Percentiles rank a stretch among this genome's conserved stretches.
phyloP scores from a whole-genome alignment of 164 flowering plant species.

The Protea cynaroides region DNA sequence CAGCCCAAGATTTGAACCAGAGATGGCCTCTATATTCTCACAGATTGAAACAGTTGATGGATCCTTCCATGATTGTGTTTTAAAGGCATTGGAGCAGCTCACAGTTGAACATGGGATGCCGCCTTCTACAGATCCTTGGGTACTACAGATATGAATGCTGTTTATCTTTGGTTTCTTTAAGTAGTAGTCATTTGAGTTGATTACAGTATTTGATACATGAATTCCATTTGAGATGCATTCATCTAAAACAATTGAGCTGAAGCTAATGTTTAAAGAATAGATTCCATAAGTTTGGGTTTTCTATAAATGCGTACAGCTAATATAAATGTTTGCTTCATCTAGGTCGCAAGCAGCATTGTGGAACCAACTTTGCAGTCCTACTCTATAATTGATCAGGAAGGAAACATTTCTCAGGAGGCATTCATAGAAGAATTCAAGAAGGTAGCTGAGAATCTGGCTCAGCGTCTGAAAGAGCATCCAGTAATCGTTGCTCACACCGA shows the following conservation, averaged over 20 bases:
- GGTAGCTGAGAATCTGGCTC: conserved; percentile 40
- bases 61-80: conserved; percentile 40
- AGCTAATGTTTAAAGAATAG: too few relatives aligned
- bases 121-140: conserved; percentile 86
- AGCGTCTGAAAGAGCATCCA: conserved; percentile 64
- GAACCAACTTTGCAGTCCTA: conserved; percentile 56
- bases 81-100: conserved; percentile 52
- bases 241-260: neutral
- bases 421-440: conserved; percentile 58
- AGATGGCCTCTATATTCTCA: conserved; percentile 50
- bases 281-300: too few relatives aligned
- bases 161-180: neutral
- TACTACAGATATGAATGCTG: conserved; percentile 18
- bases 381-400: conserved; percentile 14
- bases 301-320: too few relatives aligned
- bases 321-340: neutral
- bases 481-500: conserved; percentile 93
- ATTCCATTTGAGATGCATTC: too few relatives aligned
- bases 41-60: conserved; percentile 31
- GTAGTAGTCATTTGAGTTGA: too few relatives aligned
- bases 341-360: conserved; percentile 74
- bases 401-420: conserved; percentile 43
- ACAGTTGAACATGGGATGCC: conserved; percentile 94
- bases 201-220: too few relatives aligned
- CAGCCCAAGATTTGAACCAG: conserved; percentile 55